Evolutionary conservation across 345 rosid species (phyloP).

Genomic region (Murraya koenigii): DNA sequence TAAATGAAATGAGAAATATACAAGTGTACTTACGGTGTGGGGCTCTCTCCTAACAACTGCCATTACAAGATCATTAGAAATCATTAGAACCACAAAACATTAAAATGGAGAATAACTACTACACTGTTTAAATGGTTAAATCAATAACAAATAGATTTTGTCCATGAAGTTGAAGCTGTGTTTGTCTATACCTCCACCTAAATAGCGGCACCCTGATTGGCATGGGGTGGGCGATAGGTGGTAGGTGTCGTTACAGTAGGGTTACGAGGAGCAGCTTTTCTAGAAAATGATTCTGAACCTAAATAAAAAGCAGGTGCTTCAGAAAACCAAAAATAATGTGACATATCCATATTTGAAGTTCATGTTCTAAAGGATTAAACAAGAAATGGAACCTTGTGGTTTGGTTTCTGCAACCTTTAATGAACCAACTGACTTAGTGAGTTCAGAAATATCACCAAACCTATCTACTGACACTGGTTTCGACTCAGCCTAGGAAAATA

Average conservation of each 20-base stretch:
- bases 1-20: background rate
- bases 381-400: slow-evolving; percentile 49
- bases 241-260: slow-evolving; percentile 65
- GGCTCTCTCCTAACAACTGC: slow-evolving; percentile 68
- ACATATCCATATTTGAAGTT: background rate
- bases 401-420: slow-evolving; percentile 60
- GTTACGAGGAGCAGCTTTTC: slow-evolving; percentile 37
- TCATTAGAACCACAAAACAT: slow-evolving; percentile 24
- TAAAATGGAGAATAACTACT: background rate
- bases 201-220: slow-evolving; percentile 68
- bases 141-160: background rate
- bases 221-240: slow-evolving; percentile 92
- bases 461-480: slow-evolving; percentile 74
- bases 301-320: too few relatives aligned
- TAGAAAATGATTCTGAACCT: slow-evolving; percentile 42
- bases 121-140: background rate
- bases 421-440: slow-evolving; percentile 57
- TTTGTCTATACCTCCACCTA: slow-evolving; percentile 70
- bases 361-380: background rate
- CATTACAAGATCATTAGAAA: slow-evolving; percentile 27
- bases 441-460: slow-evolving; percentile 70
- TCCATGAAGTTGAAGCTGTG: background rate
- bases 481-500: slow-evolving; percentile 70
- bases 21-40: slow-evolving; percentile 53
- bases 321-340: slow-evolving; percentile 3